Base-by-base conservation (phyloP, 2,329 filamentous ascomycete species). In the Dothidotthia symphoricarpi region DNA sequence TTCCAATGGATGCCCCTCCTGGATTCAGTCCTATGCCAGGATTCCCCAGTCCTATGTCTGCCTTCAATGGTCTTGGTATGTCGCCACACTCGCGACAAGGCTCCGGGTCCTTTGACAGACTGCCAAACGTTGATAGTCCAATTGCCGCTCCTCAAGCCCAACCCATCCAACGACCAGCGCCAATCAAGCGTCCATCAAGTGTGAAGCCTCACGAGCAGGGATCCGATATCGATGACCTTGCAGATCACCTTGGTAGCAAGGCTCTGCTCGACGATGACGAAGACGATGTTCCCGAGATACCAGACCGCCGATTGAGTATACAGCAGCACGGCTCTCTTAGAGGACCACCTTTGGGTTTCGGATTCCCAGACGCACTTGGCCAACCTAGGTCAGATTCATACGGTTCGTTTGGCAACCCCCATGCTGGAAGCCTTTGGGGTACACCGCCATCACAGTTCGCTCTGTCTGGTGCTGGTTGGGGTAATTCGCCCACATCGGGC, bases 171-270 rank as follows among this genome's bases (percentile, higher is more conserved):
- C 80, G 89, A 36, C 91, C 90, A 16, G 81, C 86, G 16, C 91
- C 91, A 1, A 96, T 97, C 47, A 88, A 91, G 46, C 80, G 89
- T 24, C 91, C 93, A 1, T 83, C 83, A 12, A 95, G 89, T 63
- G 80, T 76, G 8, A 75, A 75, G 45, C 77, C 78, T 19, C 72
- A 71, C 37, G 75, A 75, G 28, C 68, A 72, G 14, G 55, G 43
- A 3, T 74, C 75, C 16, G 82, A 84, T 39, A 72, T 88, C 14
- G 88, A 91, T 38, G 80, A 87, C 32, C 70, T 86, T 37, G 85
- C 82, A 46, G 80, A 84, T 44, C 89, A 93, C 54, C 75, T 98
- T 16, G 93, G 93, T 10, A 97, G 91, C 66, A 90, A 88, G 55
- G 93, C 90, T 10, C 74, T 98, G 10, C 74, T 97, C 28, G 81